Conservation (phyloP, 2,329 filamentous ascomycete genomes). For the Lecanoromycetidae sp. region DNA sequence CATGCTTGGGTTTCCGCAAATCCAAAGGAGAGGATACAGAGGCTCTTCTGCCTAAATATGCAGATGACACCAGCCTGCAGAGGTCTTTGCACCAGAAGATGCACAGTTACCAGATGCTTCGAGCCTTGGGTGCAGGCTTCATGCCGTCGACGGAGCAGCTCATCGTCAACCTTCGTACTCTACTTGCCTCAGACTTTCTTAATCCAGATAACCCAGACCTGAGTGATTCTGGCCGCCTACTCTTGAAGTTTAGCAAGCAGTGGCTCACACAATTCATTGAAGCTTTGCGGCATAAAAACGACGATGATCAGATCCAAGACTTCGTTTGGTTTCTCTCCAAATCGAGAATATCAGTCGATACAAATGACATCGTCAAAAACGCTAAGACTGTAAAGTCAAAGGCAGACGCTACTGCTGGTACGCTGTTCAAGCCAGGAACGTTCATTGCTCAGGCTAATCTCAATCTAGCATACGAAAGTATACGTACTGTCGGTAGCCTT, state of each 20-base stretch:
- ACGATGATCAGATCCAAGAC: conserved; percentile 75
- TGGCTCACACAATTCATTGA: conserved; percentile 72
- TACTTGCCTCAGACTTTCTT: conserved; percentile 66
- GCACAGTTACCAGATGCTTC: conserved; percentile 83
- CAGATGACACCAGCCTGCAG: conserved; percentile 69
- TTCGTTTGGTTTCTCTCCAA: conserved; percentile 76
- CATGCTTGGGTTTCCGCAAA: conserved; percentile 50
- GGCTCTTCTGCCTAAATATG: conserved; percentile 71
- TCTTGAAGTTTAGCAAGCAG: conserved; percentile 59
- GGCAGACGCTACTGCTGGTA: conserved; percentile 60
- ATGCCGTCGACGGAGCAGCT: conserved; percentile 85
- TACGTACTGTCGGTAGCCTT: conserved; percentile 72
- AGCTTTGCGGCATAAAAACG: conserved; percentile 72
- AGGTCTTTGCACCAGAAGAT: conserved; percentile 73
- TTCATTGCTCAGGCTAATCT: conserved; percentile 1
- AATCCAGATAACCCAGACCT: conserved; percentile 64
- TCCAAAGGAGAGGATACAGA: conserved; percentile 52
- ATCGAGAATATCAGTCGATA: conserved; percentile 57
- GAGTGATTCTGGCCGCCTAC: conserved; percentile 61
- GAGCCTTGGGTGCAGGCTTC: conserved; percentile 69
- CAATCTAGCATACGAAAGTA: conserved; percentile 57
- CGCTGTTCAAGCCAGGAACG: conserved; percentile 20
- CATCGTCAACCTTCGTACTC: conserved; percentile 64
- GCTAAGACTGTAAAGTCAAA: conserved; percentile 52
- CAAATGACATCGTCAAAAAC: conserved; percentile 48